phyloP scores from a whole-genome alignment of 2,329 filamentous ascomycete species.

The Mycogone perniciosa region DNA sequence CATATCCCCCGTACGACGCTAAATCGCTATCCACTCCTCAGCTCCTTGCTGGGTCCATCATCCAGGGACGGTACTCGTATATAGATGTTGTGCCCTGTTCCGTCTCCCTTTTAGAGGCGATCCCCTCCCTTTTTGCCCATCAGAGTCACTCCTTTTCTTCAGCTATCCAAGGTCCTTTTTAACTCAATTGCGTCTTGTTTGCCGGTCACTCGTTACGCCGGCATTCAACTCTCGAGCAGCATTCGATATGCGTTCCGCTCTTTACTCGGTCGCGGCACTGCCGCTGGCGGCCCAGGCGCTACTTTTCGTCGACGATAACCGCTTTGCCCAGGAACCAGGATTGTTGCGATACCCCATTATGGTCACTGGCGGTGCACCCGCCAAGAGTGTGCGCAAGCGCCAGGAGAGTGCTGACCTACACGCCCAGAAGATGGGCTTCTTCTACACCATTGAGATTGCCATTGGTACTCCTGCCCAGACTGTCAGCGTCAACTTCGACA shows the following conservation, averaged over 20 bases:
- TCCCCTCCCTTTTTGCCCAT: slow-evolving; percentile 6
- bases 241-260: slow-evolving; percentile 25
- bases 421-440: slow-evolving; percentile 26
- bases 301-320: slow-evolving; percentile 18
- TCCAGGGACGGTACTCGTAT: neutral
- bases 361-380: slow-evolving; percentile 22
- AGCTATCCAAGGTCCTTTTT: neutral
- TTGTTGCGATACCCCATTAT: slow-evolving; percentile 25
- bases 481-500: slow-evolving; percentile 36
- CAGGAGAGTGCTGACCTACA: slow-evolving; percentile 22
- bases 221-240: slow-evolving; percentile 2
- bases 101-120: slow-evolving; percentile 2
- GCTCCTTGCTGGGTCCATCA: too few relatives aligned
- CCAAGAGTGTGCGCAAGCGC: slow-evolving; percentile 23
- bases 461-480: slow-evolving; percentile 33
- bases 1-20: too few relatives aligned
- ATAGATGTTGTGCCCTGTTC: too few relatives aligned
- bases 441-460: slow-evolving; percentile 33
- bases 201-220: slow-evolving; percentile 12
- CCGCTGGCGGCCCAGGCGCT: slow-evolving; percentile 22
- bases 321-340: slow-evolving; percentile 19
- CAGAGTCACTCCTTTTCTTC: slow-evolving; percentile 5
- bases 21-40: too few relatives aligned
- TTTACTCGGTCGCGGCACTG: slow-evolving; percentile 24
- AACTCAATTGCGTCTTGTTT: slow-evolving; percentile 1